Conservation (phyloP, 106 monocot species). For the Dioscorea dumetorum region DNA sequence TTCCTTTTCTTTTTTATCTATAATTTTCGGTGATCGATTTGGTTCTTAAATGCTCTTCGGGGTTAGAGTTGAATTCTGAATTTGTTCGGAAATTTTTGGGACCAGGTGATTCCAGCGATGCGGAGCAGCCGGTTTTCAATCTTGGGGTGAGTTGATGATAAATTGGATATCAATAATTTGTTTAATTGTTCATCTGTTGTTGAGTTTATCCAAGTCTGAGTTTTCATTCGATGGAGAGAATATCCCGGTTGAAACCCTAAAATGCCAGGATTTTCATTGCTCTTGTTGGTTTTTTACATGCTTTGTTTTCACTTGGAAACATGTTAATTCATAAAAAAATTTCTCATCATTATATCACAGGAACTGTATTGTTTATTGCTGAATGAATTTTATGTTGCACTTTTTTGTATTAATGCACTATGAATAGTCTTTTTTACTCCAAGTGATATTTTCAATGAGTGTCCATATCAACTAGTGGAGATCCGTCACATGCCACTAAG, state of each 20-base stretch:
- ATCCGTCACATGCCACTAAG: too few species aligned
- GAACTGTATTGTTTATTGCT: too few species aligned
- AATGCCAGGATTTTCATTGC: not conserved
- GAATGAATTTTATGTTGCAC: too few species aligned
- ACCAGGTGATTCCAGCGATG: constrained; percentile 41
- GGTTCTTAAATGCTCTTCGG: not conserved
- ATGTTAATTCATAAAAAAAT: too few species aligned
- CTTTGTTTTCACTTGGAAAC: not conserved
- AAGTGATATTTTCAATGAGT: too few species aligned
- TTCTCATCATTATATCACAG: too few species aligned
- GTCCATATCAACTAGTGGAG: too few species aligned
- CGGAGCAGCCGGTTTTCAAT: constrained; percentile 68
- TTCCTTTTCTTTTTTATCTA: not conserved
- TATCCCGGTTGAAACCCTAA: not conserved
- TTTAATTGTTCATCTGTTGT: not conserved
- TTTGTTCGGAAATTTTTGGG: constrained; percentile 3
- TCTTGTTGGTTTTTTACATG: not conserved
- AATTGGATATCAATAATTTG: not conserved
- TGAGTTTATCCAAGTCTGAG: not conserved
- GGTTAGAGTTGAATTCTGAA: too few species aligned
- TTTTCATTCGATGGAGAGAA: not conserved
- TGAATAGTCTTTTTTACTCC: too few species aligned
- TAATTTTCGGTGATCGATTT: not conserved
- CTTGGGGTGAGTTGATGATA: constrained; percentile 36
- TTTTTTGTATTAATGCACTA: too few species aligned